These are phyloP conservation scores for Aspergillus japonicus DNA, from an alignment of 2,329 filamentous ascomycete genomes.

Conservation along the genomic window DNA sequence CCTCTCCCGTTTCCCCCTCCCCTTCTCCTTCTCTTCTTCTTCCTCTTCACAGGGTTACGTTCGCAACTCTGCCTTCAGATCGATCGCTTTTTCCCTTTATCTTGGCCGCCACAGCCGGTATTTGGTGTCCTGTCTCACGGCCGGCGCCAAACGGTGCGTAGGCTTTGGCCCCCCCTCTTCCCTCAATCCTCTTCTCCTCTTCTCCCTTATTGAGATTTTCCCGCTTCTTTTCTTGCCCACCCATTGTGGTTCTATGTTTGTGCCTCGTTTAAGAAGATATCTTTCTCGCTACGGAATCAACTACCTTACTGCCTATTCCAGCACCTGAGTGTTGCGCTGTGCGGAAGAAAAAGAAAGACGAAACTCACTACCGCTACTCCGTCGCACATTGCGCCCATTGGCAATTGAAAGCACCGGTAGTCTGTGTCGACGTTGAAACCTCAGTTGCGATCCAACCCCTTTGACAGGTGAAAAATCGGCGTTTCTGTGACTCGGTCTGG, in stretches of 20 bases:
- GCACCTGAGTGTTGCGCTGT: slow-evolving; percentile 14
- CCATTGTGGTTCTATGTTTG: slow-evolving; percentile 18
- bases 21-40: slow-evolving; percentile 15
- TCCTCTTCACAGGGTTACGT: slow-evolving; percentile 24
- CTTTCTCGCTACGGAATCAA: slow-evolving; percentile 19
- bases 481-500: slow-evolving; percentile 23
- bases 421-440: slow-evolving; percentile 10
- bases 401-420: slow-evolving; percentile 11
- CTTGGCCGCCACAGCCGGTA: slow-evolving; percentile 47
- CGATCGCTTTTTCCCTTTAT: slow-evolving; percentile 33
- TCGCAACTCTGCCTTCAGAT: slow-evolving; percentile 32
- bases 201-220: slow-evolving; percentile 20
- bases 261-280: slow-evolving; percentile 9
- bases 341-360: not conserved
- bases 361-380: not conserved
- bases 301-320: slow-evolving; percentile 16
- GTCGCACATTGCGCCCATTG: slow-evolving; percentile 8
- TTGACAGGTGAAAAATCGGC: slow-evolving; percentile 23
- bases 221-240: slow-evolving; percentile 19
- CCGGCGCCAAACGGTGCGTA: slow-evolving; percentile 49
- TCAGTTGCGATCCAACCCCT: slow-evolving; percentile 22
- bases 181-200: slow-evolving; percentile 21
- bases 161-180: slow-evolving; percentile 40
- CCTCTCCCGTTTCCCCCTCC: slow-evolving; percentile 16
- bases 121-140: slow-evolving; percentile 48